These are phyloP conservation scores for Fusarium scirpi DNA, from an alignment of 2,329 filamentous ascomycete species.

Conservation along the genomic window DNA sequence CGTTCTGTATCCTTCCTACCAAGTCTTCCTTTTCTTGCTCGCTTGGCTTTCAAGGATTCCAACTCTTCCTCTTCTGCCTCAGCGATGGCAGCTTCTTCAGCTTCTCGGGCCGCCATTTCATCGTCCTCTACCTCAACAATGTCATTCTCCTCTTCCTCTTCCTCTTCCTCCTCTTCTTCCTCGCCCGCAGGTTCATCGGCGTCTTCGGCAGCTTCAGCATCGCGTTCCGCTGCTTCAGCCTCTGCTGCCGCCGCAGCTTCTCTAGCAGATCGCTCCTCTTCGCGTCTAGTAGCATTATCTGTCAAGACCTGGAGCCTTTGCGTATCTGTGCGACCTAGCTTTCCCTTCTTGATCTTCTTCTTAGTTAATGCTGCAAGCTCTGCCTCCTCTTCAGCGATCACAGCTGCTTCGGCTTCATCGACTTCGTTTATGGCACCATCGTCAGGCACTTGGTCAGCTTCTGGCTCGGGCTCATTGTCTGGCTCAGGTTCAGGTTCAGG, in stretches of 20 bases:
- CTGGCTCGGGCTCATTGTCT: conserved; percentile 17
- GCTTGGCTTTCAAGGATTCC: conserved; percentile 53
- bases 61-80: conserved; percentile 56
- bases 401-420: conserved; percentile 45
- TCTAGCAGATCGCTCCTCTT: conserved; percentile 43
- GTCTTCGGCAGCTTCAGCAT: conserved; percentile 45
- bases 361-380: conserved; percentile 57
- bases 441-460: conserved; percentile 44
- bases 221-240: conserved; percentile 16
- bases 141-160: conserved; percentile 18
- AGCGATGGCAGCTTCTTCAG: conserved; percentile 46
- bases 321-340: conserved; percentile 41
- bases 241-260: conserved; percentile 5
- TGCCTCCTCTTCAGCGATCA: conserved; percentile 50
- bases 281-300: conserved; percentile 33
- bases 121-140: conserved; percentile 1
- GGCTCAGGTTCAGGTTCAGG: conserved; percentile 40
- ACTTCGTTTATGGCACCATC: conserved; percentile 28
- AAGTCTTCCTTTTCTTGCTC: conserved; percentile 52
- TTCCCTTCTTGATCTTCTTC: conserved; percentile 53
- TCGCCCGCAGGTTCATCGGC: conserved; percentile 18
- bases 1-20: conserved; percentile 43
- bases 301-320: conserved; percentile 34
- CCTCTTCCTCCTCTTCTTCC: conserved; percentile 29
- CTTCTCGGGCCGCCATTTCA: conserved; percentile 18